Conservation (phyloP, 2,329 filamentous ascomycete species). For the Rosellinia necatrix region DNA sequence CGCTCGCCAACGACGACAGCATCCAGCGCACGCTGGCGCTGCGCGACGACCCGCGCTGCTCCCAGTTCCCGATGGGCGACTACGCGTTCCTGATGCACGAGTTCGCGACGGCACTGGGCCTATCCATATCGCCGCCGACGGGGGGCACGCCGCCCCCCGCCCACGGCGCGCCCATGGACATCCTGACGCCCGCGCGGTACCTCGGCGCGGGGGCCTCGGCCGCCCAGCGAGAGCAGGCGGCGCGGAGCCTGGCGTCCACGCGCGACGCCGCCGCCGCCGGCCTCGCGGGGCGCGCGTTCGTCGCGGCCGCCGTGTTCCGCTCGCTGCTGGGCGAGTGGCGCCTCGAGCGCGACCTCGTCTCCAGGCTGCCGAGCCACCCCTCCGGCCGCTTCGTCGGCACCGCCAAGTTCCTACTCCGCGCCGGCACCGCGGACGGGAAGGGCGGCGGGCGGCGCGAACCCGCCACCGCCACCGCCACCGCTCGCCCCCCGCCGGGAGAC, state of each 20-base stretch:
- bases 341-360: constrained; percentile 61
- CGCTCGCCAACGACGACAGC: constrained; percentile 51
- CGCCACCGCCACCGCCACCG: too few species aligned
- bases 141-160: constrained; percentile 43
- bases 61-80: constrained; percentile 83
- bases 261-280: constrained; percentile 48
- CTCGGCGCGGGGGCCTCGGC: constrained; percentile 44
- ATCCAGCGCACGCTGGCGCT: constrained; percentile 55
- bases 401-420: constrained; percentile 66
- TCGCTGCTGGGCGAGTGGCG: constrained; percentile 73
- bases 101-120: constrained; percentile 62
- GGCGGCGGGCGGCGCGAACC: too few species aligned
- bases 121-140: constrained; percentile 49
- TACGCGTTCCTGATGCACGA: constrained; percentile 77
- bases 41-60: constrained; percentile 56
- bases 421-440: constrained; percentile 59
- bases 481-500: too few species aligned
- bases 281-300: constrained; percentile 54
- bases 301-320: constrained; percentile 70
- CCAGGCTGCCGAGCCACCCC: constrained; percentile 60
- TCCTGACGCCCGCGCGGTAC: constrained; percentile 63
- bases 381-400: constrained; percentile 68
- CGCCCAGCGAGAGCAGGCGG: constrained; percentile 46
- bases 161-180: constrained; percentile 51
- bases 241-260: constrained; percentile 52